Evolutionary conservation across 495 filamentous ascomycete species (phyloP), one percentile per base, ranked within the genome.

Genomic region (Aspergillus incahuasiensis): DNA sequence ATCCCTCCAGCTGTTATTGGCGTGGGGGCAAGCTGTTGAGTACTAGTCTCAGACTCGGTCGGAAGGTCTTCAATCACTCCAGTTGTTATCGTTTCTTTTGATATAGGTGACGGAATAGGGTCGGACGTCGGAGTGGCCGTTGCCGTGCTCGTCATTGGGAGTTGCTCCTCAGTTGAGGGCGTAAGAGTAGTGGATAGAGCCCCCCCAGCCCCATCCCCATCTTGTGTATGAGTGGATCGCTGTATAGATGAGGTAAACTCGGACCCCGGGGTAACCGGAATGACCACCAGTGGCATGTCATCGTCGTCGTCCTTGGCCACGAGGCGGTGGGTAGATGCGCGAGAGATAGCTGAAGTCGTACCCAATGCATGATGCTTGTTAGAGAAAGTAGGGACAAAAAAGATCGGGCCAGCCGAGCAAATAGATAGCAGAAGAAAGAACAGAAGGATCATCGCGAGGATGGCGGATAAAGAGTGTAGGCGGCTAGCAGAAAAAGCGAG

Each of bases 341-440:
- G 35, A 19, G 38, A 25, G 44, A 51, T 20, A 16, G 19, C 16
- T 8, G 38, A 25, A 20, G 25, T 18, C 3, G 15, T n/a, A 2
- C 9, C 48, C 22, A 32, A 32, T 5, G 48, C 19, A 9, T 28
- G 40, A 12, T 32, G 24, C 9, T 50, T 44, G n/a, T 40, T 15
- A n/a, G 28, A 25, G 1, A 48, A 25, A 45, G 42, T 43, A 47
- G 54, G 66, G 59, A 61, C 52, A 50, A 40, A 40, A 12, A 28
- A 21, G 21, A 75, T 73, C 61, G 70, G 73, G 54, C 73, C 71
- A 56, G 73, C 73, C 66, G 65, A 70, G 42, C 63, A 71, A 25
- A 45, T 45, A 22, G 59, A 43, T 35, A 63, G 21, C 28, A 63
- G 25, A n/a, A 59, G 41, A 21, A 59, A 51, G 12, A 71, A 35